Evolutionary conservation across 2,329 filamentous ascomycete genomes (phyloP).

Genomic region (Venturia carpophila): DNA sequence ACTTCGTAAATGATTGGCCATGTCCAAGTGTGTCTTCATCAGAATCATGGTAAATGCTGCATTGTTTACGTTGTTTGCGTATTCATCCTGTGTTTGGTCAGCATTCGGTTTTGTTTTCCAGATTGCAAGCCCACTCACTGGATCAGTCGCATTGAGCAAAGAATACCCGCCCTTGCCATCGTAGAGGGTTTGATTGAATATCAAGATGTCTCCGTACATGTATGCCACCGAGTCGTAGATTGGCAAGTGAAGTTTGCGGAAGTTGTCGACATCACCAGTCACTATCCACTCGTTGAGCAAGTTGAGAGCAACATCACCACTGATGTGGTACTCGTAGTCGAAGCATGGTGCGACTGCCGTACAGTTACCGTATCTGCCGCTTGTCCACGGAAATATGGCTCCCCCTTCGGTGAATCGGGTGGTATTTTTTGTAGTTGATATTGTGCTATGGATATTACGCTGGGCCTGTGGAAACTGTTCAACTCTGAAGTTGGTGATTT

Average conservation of each 20-base stretch:
- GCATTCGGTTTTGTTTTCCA: background rate
- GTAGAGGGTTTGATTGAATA: slow-evolving; percentile 47
- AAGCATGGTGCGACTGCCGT: slow-evolving; percentile 53
- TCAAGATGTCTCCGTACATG: slow-evolving; percentile 52
- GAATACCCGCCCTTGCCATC: slow-evolving; percentile 37
- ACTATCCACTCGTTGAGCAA: slow-evolving; percentile 54
- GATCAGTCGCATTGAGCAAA: slow-evolving; percentile 61
- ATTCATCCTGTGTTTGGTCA: slow-evolving; percentile 46
- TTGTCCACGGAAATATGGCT: slow-evolving; percentile 61
- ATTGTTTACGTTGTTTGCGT: slow-evolving; percentile 59
- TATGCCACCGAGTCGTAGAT: slow-evolving; percentile 57
- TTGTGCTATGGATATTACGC: slow-evolving; percentile 50
- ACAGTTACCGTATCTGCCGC: slow-evolving; percentile 59
- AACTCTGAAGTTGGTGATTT: slow-evolving; percentile 57
- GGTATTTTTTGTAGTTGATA: slow-evolving; percentile 51
- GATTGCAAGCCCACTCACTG: slow-evolving; percentile 38
- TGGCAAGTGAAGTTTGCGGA: slow-evolving; percentile 50
- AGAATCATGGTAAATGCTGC: slow-evolving; percentile 62
- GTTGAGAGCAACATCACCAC: slow-evolving; percentile 59
- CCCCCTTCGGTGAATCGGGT: slow-evolving; percentile 51
- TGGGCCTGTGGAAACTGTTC: slow-evolving; percentile 52
- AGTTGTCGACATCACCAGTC: slow-evolving; percentile 51
- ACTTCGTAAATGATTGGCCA: slow-evolving; percentile 50
- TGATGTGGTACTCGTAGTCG: slow-evolving; percentile 65
- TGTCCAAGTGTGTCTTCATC: slow-evolving; percentile 48